Base-by-base conservation (phyloP, 2,329 filamentous ascomycete species). In the Penicillium sp. region DNA sequence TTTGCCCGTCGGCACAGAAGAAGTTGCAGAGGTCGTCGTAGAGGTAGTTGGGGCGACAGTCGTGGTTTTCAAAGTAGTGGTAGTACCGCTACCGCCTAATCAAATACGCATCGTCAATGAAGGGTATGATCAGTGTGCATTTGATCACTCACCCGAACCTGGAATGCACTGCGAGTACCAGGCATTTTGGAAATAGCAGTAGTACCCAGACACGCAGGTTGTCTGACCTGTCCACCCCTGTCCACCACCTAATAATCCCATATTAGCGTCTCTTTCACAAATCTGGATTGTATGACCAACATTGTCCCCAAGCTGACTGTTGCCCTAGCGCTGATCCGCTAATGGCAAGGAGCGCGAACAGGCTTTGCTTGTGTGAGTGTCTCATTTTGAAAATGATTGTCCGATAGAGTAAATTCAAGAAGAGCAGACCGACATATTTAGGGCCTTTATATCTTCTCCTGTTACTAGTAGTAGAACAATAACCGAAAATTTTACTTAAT, bases 121-220 rank as follows among this genome's bases (percentile, higher is more conserved):
- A 16, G 19, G 22, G 7, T 19, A 16, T 16, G 10, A 19, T 40
- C 14, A 10, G 2, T 7, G n/a, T 16, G 4, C 3, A 5, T 8
- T n/a, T 8, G 35, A n/a, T n/a, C 25, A 40, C 35, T 53, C 7
- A 53, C 51, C n/a, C 14, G 51, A 26, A 5, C 51, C 51, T 26
- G 51, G 51, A 40, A 53, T 10, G 22, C 51, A 53, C 35, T 53
- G 51, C 5, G 51, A 53, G 33, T 53, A 53, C 7, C n/a, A 53
- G n/a, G 25, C 26, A 16, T 53, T 53, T 26, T 37, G 22, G 22
- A 19, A 19, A 11, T 35, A 38, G 35, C 51, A 53, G 37, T 37
- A 26, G 51, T 53, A 53, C 19, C 51, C 51, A 22, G 51, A 53
- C 22, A 40, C 51, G 28, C 51, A 53, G 14, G 51, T 38, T 22